phyloP scores from a whole-genome alignment of 345 rosid genomes.

The Durio zibethinus region DNA sequence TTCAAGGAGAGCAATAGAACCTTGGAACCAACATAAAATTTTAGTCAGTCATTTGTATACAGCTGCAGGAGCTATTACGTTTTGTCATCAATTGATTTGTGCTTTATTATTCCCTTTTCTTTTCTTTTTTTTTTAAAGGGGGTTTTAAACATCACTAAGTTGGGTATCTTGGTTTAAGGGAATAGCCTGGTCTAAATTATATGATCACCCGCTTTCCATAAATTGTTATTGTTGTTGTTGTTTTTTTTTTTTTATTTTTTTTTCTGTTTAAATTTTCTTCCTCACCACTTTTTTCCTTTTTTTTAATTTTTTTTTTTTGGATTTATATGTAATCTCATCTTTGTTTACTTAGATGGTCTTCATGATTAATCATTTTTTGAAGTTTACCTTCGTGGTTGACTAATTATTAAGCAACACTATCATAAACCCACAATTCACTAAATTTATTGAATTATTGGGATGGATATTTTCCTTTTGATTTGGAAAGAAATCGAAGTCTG shows the following conservation, averaged over 20 bases:
- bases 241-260: too few species aligned
- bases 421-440: too few species aligned
- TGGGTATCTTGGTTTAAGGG: slow-evolving; percentile 16
- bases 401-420: neutral
- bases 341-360: neutral
- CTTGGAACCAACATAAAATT: neutral
- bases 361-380: neutral
- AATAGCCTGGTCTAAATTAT: slow-evolving; percentile 19
- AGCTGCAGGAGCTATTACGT: slow-evolving; percentile 13
- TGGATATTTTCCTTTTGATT: too few species aligned
- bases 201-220: too few species aligned
- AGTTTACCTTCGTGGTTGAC: neutral
- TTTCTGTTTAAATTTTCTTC: too few species aligned
- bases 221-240: neutral
- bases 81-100: slow-evolving; percentile 12
- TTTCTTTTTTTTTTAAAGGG: neutral
- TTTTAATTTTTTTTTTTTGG: neutral
- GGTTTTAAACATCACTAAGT: slow-evolving; percentile 13
- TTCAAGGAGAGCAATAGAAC: slow-evolving; percentile 37
- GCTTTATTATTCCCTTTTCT: neutral
- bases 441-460: too few species aligned
- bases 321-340: neutral
- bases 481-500: too few species aligned
- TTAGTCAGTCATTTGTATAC: slow-evolving; percentile 27
- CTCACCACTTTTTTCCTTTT: neutral